These are phyloP conservation scores for Allantophomopsis cytisporea DNA, from an alignment of 2,329 filamentous ascomycete genomes.

Conservation along the genomic window DNA sequence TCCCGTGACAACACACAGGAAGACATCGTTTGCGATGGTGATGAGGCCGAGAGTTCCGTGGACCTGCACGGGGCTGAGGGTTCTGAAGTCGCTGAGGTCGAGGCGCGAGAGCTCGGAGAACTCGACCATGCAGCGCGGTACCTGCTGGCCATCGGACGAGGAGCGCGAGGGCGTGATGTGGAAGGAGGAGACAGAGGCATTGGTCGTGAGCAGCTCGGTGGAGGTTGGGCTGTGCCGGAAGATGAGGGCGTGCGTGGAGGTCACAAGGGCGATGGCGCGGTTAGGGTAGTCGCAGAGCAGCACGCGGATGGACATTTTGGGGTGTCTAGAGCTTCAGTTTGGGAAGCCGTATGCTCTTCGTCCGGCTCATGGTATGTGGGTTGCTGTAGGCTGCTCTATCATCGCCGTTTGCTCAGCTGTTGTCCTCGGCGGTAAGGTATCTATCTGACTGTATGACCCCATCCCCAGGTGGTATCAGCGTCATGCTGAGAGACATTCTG, in stretches of 20 bases:
- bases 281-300: conserved; percentile 67
- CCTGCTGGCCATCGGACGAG: conserved; percentile 10
- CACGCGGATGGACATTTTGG: conserved; percentile 19
- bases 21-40: conserved; percentile 71
- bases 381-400: no score
- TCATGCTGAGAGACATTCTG: no score
- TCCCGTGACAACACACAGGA: conserved; percentile 77
- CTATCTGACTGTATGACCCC: no score
- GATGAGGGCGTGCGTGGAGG: conserved; percentile 66
- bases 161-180: conserved; percentile 28
- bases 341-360: no score
- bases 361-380: no score
- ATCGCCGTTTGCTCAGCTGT: no score
- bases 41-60: conserved; percentile 84
- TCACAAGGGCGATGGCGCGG: conserved; percentile 77
- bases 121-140: conserved; percentile 64
- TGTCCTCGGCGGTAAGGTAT: no score
- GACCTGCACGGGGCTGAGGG: conserved; percentile 59
- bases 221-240: conserved; percentile 60
- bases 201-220: conserved; percentile 42
- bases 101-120: conserved; percentile 53
- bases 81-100: conserved; percentile 64
- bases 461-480: no score
- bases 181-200: conserved; percentile 43
- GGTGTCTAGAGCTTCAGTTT: not conserved